Conservation (phyloP, 768 basidiomycete genomes). For the Panaeolus papilionaceus region DNA sequence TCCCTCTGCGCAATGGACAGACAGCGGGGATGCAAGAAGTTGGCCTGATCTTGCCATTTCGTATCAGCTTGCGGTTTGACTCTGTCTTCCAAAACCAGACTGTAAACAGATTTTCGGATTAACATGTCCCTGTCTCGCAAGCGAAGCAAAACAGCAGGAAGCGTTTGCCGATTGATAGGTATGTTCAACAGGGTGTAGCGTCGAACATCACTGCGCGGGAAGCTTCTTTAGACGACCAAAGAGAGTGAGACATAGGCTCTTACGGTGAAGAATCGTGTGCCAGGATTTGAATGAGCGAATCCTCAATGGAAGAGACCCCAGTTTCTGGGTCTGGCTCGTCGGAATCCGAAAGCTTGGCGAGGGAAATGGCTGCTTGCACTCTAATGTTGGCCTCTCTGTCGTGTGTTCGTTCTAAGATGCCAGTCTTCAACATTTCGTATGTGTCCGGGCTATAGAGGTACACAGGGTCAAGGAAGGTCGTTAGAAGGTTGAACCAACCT, state of each 20-base stretch:
- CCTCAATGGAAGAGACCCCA: constrained; percentile 53
- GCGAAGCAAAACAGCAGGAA: constrained; percentile 74
- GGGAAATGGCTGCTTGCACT: constrained; percentile 78
- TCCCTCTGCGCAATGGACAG: constrained; percentile 79
- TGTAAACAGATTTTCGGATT: constrained; percentile 78
- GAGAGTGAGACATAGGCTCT: constrained; percentile 33
- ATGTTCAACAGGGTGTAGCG: constrained; percentile 78
- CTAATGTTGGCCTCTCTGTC: constrained; percentile 85
- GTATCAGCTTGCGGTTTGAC: constrained; percentile 31
- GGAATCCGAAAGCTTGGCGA: constrained; percentile 76
- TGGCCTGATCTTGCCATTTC: constrained; percentile 37
- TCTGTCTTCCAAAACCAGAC: constrained; percentile 57
- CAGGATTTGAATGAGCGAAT: constrained; percentile 72
- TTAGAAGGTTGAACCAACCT: constrained; percentile 33
- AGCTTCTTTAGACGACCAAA: constrained; percentile 11
- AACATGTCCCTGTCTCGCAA: constrained; percentile 80
- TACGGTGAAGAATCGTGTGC: constrained; percentile 79
- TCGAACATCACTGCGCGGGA: constrained; percentile 77
- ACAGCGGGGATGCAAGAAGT: constrained; percentile 65
- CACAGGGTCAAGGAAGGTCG: neutral
- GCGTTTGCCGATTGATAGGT: constrained; percentile 56
- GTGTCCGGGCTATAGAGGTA: constrained; percentile 68
- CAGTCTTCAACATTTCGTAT: constrained; percentile 63
- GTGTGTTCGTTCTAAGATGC: constrained; percentile 71
- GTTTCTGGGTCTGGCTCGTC: constrained; percentile 53